Evolutionary conservation across 352 stramenopile species (phyloP).

Genomic region (Globisporangium uncinulatum): DNA sequence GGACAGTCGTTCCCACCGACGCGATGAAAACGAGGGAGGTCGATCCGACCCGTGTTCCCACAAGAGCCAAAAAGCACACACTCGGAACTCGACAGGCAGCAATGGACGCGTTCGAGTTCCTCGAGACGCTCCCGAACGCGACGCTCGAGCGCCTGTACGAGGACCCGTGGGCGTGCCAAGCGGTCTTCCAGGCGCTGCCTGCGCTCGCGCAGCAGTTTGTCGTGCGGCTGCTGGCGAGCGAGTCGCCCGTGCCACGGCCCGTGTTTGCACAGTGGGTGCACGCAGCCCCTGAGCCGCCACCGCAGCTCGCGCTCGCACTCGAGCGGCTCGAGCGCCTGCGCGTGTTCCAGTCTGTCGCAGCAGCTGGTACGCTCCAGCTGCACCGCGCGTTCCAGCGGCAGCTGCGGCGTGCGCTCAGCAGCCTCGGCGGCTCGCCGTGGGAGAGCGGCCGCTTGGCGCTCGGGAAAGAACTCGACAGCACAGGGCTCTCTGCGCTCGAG

Average conservation of each 20-base stretch:
- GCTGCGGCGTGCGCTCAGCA: slow-evolving; percentile 61
- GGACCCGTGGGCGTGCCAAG: slow-evolving; percentile 86
- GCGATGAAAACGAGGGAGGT: background rate
- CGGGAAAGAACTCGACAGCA: slow-evolving; percentile 34
- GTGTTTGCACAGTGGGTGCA: slow-evolving; percentile 72
- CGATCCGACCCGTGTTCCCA: background rate
- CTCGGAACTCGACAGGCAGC: too few species aligned
- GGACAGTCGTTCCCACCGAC: background rate
- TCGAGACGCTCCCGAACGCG: slow-evolving; percentile 68
- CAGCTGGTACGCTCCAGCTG: slow-evolving; percentile 20
- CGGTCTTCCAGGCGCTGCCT: slow-evolving; percentile 83
- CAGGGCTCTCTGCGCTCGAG: slow-evolving; percentile 38
- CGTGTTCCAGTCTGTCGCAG: slow-evolving; percentile 37
- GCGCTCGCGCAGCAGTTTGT: slow-evolving; percentile 88
- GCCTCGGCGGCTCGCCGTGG: slow-evolving; percentile 70
- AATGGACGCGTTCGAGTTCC: slow-evolving; percentile 87
- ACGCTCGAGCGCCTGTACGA: slow-evolving; percentile 78
- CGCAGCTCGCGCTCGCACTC: slow-evolving; percentile 45
- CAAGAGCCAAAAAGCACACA: background rate
- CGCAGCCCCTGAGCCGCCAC: slow-evolving; percentile 27
- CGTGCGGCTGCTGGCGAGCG: slow-evolving; percentile 77
- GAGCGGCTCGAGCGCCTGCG: slow-evolving; percentile 50
- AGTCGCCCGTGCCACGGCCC: slow-evolving; percentile 34
- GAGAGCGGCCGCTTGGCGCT: slow-evolving; percentile 44
- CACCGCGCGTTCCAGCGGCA: slow-evolving; percentile 57